Evolutionary conservation across 1,139 yeast species (phyloP), one percentile per base, ranked within the genome.

Genomic region (Candida mesenterica): DNA sequence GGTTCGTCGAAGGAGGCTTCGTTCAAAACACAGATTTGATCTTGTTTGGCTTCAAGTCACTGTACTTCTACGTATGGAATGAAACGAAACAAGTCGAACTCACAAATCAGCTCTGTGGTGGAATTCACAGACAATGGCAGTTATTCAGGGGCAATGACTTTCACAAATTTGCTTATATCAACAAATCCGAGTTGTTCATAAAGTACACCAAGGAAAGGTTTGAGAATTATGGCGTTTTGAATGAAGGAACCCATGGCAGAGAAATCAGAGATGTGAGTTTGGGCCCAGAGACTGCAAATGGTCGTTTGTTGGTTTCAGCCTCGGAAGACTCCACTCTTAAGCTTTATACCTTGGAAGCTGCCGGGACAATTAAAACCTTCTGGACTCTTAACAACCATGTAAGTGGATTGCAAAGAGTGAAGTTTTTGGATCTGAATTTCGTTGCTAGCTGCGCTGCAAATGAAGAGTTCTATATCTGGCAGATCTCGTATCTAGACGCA

Each of bases 401-500:
- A 3, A 87, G 97, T 1, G 97, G 97, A 0, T 61, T 92, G 36
- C 97, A 90, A 54, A 72, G 76, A 32, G 70, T 86, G 12, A 78
- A 75, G 40, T 85, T 90, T 59, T 62, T 87, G 17, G 67, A 61
- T 46, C 60, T 71, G 8, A 61, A 69, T 1, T 61, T 41, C 24
- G 55, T 69, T 5, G 78, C 71, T 24, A 64, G 89, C 43, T 79
- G 92, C 2, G 92, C 95, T 8, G 97, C 96, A 0, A 77, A 94
- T 51, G 98, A 92, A 56, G 98, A 92, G 59, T 73, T 92, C 33
- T 75, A 75, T 41, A 62, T 88, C 6, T 92, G 98, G 98, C 75
- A 74, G 42, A 50, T 86, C 3, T 57, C 60, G 17, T 48, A 59
- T 6, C 57, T 53, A 19, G 45, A 55, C 3, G 50, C 49, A 1